Base-by-base conservation (phyloP, 371 early-diverging fungal genomes). In the Chytridium lagenaria region DNA sequence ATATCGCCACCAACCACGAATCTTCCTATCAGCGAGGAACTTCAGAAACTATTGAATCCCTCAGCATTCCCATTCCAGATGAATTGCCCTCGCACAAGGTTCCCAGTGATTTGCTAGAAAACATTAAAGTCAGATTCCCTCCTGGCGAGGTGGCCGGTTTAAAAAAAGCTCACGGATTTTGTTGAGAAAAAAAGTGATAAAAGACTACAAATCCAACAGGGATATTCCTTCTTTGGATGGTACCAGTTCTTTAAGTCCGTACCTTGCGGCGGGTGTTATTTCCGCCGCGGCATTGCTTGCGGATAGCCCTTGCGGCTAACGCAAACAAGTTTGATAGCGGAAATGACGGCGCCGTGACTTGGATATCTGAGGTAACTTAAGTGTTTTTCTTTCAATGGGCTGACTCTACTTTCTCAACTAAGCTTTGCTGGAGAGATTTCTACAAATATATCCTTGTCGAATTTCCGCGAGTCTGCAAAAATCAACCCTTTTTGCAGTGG, bases 381-480 rank as follows among this genome's bases (percentile, higher is more conserved):
- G 15, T 40, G 30, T 22, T 34, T 23, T 34, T n/a, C 23, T n/a
- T 22, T 61, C 30, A 22, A 12, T 66, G n/a, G 15, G 10, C 5
- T 22, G 5, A 33, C 40, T 12, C 16, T 87, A 87, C 44, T 30
- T 88, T 22, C 49, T n/a, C 31, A 55, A 19, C 2, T 1, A 19
- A 75, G 75, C 51, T 75, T 0, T 75, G 78, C 10, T 91, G 92
- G 92, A 80, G 90, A 30, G 90, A 91, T 44, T 90, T 90, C 72
- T 90, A 90, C 72, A 68, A 84, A 30, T 74, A 89, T 72, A 84
- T 91, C 7, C 67, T 90, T 33, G 83, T 88, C 31, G 76, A 74
- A 34, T 91, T 85, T 69, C 89, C 89, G 0, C 80, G 83, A 5
- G 88, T 91, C 0, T 87, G 85, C 73, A 90, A 79, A 83, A 79